phyloP scores from a whole-genome alignment of 805 yeast genomes.

The Brettanomyces custersianus region DNA sequence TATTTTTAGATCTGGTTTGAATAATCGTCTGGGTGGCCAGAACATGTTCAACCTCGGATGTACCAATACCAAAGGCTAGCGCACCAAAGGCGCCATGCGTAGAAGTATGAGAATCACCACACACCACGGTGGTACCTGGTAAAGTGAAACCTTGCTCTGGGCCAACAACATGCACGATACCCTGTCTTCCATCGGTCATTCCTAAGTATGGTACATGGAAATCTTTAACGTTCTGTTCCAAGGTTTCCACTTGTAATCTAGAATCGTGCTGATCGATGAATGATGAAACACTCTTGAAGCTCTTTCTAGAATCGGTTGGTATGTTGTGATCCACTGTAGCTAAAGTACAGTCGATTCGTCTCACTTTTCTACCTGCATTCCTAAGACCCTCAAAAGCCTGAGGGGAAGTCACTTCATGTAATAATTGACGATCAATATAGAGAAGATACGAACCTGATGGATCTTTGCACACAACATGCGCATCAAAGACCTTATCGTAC shows the following conservation, averaged over 20 bases:
- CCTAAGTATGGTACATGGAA: conserved; percentile 91
- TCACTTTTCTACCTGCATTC: conserved; percentile 79
- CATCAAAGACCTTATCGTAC: conserved; percentile 93
- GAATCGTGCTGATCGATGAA: conserved; percentile 90
- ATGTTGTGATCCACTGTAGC: conserved; percentile 97
- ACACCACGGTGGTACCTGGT: conserved; percentile 97
- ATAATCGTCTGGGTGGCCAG: conserved; percentile 94
- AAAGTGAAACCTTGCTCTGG: conserved; percentile 98
- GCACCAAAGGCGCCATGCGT: conserved; percentile 99
- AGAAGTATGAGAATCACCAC: conserved; percentile 98
- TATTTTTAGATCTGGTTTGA: conserved; percentile 92
- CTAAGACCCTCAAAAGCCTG: conserved; percentile 96
- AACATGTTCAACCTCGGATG: conserved; percentile 98
- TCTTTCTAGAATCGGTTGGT: conserved; percentile 83
- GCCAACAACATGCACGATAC: conserved; percentile 97
- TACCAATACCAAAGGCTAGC: conserved; percentile 97
- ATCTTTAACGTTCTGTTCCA: conserved; percentile 86
- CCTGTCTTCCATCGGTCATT: conserved; percentile 90
- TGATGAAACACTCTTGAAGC: conserved; percentile 61
- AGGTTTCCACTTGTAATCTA: conserved; percentile 81
- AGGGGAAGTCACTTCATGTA: conserved; percentile 98
- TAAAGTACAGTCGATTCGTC: conserved; percentile 87
- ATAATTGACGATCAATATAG: conserved; percentile 93
- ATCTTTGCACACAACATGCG: conserved; percentile 86
- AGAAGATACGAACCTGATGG: conserved; percentile 79